phyloP scores from a whole-genome alignment of 1,284 basidiomycete species.

The Laetiporus sulphureus region DNA sequence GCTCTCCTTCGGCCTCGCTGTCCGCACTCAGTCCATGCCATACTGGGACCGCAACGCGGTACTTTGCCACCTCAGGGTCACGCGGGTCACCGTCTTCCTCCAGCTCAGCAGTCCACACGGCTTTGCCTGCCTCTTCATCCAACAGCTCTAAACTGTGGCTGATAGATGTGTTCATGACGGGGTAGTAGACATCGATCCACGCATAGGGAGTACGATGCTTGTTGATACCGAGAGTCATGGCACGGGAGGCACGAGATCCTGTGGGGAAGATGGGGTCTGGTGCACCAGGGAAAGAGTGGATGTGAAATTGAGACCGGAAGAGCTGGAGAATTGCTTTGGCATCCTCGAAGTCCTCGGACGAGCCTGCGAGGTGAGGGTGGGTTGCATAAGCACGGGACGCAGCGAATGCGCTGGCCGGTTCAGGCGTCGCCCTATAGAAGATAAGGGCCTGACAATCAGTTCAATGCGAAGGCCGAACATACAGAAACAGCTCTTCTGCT shows the following conservation, averaged over 20 bases:
- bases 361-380: constrained; percentile 70
- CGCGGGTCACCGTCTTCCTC: constrained; percentile 60
- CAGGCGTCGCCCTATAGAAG: too few relatives aligned
- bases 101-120: constrained; percentile 65
- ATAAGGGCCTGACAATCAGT: neutral
- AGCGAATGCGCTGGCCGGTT: constrained; percentile 43
- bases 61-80: constrained; percentile 58
- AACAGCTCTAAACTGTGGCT: constrained; percentile 59
- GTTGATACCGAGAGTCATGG: constrained; percentile 52
- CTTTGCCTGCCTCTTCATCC: constrained; percentile 40
- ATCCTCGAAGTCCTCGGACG: constrained; percentile 55
- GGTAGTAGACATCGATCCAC: constrained; percentile 82
- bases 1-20: constrained; percentile 59
- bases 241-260: constrained; percentile 56
- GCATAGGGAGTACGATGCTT: constrained; percentile 45
- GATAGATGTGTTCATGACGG: constrained; percentile 73
- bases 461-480: neutral
- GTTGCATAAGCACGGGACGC: constrained; percentile 56
- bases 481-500: constrained; percentile 7
- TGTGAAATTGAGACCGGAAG: constrained; percentile 56
- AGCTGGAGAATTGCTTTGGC: constrained; percentile 57
- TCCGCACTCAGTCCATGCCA: constrained; percentile 68
- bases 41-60: constrained; percentile 49
- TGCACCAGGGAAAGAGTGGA: constrained; percentile 35
- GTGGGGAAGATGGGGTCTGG: constrained; percentile 53